phyloP scores from a whole-genome alignment of 495 filamentous ascomycete species.

The Podospora fimiseda region DNA sequence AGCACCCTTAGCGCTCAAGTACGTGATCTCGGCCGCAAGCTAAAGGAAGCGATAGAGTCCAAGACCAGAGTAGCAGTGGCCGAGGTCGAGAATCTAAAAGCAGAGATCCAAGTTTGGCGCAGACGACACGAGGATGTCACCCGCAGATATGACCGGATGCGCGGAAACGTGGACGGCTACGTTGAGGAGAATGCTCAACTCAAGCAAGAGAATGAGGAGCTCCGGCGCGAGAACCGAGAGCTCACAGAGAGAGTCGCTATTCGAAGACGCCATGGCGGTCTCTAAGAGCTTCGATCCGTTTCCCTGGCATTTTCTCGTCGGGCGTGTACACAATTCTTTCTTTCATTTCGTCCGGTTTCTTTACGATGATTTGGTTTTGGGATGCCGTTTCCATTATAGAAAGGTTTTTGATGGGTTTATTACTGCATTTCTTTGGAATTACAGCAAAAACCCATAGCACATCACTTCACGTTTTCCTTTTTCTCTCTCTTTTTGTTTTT shows the following conservation, averaged over 20 bases:
- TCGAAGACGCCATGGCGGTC: background rate
- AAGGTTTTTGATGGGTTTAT: no score
- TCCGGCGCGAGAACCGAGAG: constrained; percentile 7
- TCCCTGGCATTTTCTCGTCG: background rate
- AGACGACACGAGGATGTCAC: constrained; percentile 17
- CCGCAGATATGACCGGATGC: constrained; percentile 3
- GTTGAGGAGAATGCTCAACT: background rate
- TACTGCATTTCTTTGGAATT: no score
- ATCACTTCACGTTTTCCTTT: background rate
- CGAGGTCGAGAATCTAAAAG: constrained; percentile 10
- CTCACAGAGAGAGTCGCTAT: background rate
- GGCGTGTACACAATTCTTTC: background rate
- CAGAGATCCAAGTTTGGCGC: constrained; percentile 13
- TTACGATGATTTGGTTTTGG: background rate
- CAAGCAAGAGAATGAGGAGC: constrained; percentile 13
- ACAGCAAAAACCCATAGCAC: background rate
- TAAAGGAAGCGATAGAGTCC: constrained; percentile 10
- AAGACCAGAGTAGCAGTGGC: background rate
- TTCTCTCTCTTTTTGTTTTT: background rate
- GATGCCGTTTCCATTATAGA: background rate
- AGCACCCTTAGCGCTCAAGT: constrained; percentile 6
- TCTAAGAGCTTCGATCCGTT: background rate
- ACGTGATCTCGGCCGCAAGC: constrained; percentile 11
- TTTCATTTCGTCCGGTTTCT: background rate
- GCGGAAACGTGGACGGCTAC: constrained; percentile 4